phyloP scores from a whole-genome alignment of 345 rosid genomes.

The Eucalyptus tenuipes region DNA sequence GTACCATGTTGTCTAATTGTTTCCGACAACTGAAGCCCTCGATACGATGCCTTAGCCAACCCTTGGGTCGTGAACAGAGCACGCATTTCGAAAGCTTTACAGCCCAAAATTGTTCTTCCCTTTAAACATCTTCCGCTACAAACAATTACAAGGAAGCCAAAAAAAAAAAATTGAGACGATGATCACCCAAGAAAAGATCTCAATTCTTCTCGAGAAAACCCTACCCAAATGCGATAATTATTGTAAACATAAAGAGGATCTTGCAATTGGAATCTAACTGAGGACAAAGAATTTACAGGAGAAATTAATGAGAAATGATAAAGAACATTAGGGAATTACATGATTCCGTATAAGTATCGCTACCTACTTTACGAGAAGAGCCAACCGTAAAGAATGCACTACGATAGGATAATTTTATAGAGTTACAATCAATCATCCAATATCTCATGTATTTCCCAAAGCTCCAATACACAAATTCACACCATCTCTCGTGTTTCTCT shows the following conservation, averaged over 20 bases:
- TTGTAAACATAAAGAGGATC: background rate
- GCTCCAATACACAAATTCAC: background rate
- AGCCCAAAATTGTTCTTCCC: background rate
- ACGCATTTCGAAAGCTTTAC: background rate
- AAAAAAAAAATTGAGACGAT: background rate
- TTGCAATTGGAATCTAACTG: background rate
- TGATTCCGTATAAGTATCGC: fast-evolving
- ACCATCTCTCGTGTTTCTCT: background rate
- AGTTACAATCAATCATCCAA: background rate
- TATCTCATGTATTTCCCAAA: background rate
- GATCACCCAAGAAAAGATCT: background rate
- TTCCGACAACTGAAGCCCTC: background rate
- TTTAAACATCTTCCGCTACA: background rate
- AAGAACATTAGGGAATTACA: background rate
- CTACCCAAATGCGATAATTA: background rate
- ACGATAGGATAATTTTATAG: background rate
- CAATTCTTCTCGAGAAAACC: background rate
- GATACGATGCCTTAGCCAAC: background rate
- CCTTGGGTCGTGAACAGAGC: fast-evolving
- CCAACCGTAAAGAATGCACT: background rate
- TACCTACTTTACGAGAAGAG: background rate
- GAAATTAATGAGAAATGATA: background rate
- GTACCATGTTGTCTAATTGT: background rate
- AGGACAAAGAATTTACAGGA: background rate
- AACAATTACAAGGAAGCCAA: background rate